Evolutionary conservation across 2,329 filamentous ascomycete species (phyloP), one percentile per base, ranked within the genome.

Genomic region (Colletotrichum shisoi): DNA sequence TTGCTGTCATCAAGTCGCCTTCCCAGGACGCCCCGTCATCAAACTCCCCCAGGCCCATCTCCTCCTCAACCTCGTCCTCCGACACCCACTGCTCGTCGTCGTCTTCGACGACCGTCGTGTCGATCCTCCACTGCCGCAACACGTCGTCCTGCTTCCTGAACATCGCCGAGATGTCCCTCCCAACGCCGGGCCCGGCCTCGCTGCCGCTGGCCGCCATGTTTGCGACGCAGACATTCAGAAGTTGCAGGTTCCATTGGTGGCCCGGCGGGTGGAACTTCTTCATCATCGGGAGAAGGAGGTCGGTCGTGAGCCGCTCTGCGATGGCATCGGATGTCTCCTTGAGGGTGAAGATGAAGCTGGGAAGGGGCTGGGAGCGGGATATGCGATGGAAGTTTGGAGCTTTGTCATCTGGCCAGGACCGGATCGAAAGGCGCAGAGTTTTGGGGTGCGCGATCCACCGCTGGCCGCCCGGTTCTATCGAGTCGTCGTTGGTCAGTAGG

Each of bases 221-320:
- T 15, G 91, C 91, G 8, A 92, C 93, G 52, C 92, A 94, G 24
- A 98, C 81, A 71, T 97, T 98, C 67, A 98, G 82, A 58, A 98
- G 80, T 70, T 91, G 91, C 19, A 97, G 78, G 71, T 94, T 91
- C 91, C 92, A 96, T 9, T 83, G 81, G 67, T 84, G 85, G 8
- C 83, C 80, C 68, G 91, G 88, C 0, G 88, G 84, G 70, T 94
- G 90, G 13, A 97, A 81, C 69, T 87, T 89, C 15, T 88, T 87
- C 73, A 97, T 93, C 75, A 96, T 85, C 0, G 87, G 86, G 3
- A 93, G 71, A 19, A 96, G 76, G 1, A 83, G 79, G 68, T 95
- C 91, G 4, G 83, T 79, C 0, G 94, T 89, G 1, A 97, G 82
- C 46, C 86, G 86, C 60, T 91, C 87, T 0, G 88, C 89, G 24